Evolutionary conservation across 2,329 filamentous ascomycete genomes (phyloP), one percentile per base, ranked within the genome.

Genomic region (Penicillium sp.): DNA sequence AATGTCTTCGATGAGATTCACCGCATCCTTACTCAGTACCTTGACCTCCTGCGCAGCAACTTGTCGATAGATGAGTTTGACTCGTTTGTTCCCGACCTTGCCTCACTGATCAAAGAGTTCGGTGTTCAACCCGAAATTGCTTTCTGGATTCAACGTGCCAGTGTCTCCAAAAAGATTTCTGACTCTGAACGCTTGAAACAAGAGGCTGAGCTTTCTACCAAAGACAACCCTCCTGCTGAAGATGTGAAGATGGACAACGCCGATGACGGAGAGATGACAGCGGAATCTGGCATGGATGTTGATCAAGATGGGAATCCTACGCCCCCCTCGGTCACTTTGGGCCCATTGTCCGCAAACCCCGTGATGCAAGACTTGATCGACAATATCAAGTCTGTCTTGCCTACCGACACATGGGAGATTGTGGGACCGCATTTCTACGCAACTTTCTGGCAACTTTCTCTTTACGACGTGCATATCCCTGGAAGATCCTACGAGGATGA

Each of bases 1-100:
- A 91, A 91, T 49, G 87, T 96, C 61, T 84, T 96, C 50, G 94
- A 99, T 69, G 92, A 96, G 70, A 88, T 95, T 20, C 90, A 96
- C 63, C 85, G 89, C 56, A 88, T 92, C 8, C 81, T 97, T 23
- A 83, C 86, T 23, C 92, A 97, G 67, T 99, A 95, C 68, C 81
- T 97, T 18, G 94, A 97, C 66, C 82, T 97, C 6, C 81, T 99
- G 29, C 89, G 89, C 69, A 89, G 85, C 69, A 95, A 92, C 67
- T 76, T 97, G 27, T 81, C 87, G 0, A 80, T 85, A 0, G 84
- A 88, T 35, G 85, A 92, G 20, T 97, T 97, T 58, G 89, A 95
- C 66, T 76, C 79, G 2, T 82, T 89, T 18, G 86, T 97, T 6
- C 94, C 94, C 1, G 83, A 85, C 27, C 83, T 96, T 41, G 78